These are phyloP conservation scores for Verticillium alfalfae DNA, from an alignment of 2,329 filamentous ascomycete genomes.

Conservation along the genomic window DNA sequence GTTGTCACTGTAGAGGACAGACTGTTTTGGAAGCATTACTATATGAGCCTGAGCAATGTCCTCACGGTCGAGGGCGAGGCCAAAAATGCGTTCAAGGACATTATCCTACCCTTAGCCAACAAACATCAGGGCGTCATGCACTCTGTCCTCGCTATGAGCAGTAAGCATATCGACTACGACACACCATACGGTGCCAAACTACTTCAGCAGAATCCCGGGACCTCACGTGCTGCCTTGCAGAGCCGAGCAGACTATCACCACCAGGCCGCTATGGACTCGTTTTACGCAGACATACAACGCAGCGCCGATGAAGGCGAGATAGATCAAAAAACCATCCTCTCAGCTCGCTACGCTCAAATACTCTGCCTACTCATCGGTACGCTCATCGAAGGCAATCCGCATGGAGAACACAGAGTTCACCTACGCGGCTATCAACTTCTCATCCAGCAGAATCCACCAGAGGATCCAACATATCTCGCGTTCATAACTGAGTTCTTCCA, in stretches of 20 bases:
- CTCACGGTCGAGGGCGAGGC: conserved; percentile 77
- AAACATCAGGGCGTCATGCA: conserved; percentile 83
- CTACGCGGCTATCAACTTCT: conserved; percentile 70
- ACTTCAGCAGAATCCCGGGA: conserved; percentile 41
- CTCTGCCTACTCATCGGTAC: conserved; percentile 56
- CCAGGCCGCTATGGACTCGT: conserved; percentile 45
- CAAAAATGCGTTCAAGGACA: conserved; percentile 79
- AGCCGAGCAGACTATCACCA: conserved; percentile 51
- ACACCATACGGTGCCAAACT: conserved; percentile 51
- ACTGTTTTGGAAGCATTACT: conserved; percentile 79
- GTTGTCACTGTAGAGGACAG: conserved; percentile 76
- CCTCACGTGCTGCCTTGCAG: conserved; percentile 39
- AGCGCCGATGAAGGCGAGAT: conserved; percentile 35
- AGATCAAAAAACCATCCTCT: conserved; percentile 40
- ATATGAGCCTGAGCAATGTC: conserved; percentile 70
- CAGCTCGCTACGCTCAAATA: conserved; percentile 57
- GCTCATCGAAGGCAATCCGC: conserved; percentile 47
- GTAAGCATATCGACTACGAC: conserved; percentile 64
- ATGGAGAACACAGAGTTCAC: conserved; percentile 73
- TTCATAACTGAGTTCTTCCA: conserved; percentile 76
- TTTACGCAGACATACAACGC: conserved; percentile 39
- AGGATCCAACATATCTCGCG: conserved; percentile 58
- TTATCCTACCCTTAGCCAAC: conserved; percentile 76
- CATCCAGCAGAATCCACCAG: conserved; percentile 55
- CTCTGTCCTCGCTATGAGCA: conserved; percentile 77